Evolutionary conservation across 1,284 basidiomycete genomes (phyloP).

Genomic region (Trametes pubescens): DNA sequence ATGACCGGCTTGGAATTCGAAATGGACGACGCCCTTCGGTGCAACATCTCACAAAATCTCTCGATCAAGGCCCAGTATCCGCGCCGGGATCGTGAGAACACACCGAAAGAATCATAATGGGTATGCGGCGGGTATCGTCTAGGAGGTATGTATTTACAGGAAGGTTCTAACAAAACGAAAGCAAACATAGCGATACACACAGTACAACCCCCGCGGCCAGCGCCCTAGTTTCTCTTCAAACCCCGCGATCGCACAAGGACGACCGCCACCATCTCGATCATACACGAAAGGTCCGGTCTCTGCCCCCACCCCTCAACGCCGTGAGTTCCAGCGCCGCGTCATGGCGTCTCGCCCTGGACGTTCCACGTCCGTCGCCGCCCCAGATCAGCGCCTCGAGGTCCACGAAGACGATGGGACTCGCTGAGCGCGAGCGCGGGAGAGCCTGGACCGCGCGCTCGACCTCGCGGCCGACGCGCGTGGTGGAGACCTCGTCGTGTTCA

Average conservation of each 20-base stretch:
- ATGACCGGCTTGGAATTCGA: background rate
- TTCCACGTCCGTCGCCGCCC: background rate
- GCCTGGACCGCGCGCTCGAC: conserved; percentile 32
- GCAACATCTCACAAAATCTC: no score
- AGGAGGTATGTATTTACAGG: background rate
- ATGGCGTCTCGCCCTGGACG: background rate
- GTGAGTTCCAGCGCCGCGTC: background rate
- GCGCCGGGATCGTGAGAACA: no score
- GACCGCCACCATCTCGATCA: background rate
- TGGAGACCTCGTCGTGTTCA: conserved; percentile 28
- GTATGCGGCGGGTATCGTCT: background rate
- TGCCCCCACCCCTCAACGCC: background rate
- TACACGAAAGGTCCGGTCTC: background rate
- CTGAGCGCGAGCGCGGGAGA: conserved; percentile 23
- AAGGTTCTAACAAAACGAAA: background rate
- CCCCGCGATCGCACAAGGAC: no score
- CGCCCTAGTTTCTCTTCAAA: background rate
- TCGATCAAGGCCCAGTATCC: background rate
- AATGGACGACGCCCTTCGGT: no score
- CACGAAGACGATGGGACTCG: conserved; percentile 29
- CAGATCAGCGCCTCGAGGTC: conserved; percentile 1
- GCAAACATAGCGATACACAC: background rate
- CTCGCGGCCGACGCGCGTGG: conserved; percentile 32
- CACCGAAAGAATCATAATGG: background rate
- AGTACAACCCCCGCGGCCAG: background rate